These are phyloP conservation scores for Cubamyces sp. DNA, from an alignment of 768 basidiomycete species.

Conservation along the genomic window DNA sequence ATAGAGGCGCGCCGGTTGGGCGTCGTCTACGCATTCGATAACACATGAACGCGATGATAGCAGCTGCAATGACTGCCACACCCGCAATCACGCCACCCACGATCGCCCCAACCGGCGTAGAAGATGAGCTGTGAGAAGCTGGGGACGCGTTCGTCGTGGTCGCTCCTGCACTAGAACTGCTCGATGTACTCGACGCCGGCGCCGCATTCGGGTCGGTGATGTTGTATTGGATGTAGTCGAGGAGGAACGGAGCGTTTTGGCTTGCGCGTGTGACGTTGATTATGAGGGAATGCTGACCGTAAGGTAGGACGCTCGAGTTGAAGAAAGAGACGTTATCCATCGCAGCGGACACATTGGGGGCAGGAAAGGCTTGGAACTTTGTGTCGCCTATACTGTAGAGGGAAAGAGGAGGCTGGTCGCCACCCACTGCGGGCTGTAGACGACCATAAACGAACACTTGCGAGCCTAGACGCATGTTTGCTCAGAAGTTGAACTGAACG, in stretches of 20 bases:
- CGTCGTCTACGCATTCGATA: conserved; percentile 1
- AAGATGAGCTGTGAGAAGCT: neutral
- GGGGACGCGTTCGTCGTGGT: neutral
- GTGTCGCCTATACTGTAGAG: conserved; percentile 12
- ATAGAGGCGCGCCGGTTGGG: neutral
- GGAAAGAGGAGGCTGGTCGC: conserved; percentile 7
- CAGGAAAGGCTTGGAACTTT: neutral
- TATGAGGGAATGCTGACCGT: conserved; percentile 9
- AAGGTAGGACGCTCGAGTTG: conserved; percentile 17
- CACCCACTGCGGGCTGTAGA: neutral
- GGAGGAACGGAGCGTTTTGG: conserved; percentile 4
- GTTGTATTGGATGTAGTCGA: conserved; percentile 19
- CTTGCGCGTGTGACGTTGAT: conserved; percentile 12
- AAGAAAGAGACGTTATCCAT: conserved; percentile 16
- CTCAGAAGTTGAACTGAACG: neutral
- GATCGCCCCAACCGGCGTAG: conserved; percentile 22
- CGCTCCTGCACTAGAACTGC: neutral
- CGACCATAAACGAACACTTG: conserved; percentile 16
- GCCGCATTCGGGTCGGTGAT: conserved; percentile 1
- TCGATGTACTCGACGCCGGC: neutral
- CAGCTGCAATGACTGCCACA: conserved; percentile 4
- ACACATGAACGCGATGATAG: conserved; percentile 11
- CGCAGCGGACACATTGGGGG: neutral
- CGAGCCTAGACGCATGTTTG: neutral
- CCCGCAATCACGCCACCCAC: conserved; percentile 28